Conservation (phyloP, 73 alveolate genomes). For the Paramecium caudatum region DNA sequence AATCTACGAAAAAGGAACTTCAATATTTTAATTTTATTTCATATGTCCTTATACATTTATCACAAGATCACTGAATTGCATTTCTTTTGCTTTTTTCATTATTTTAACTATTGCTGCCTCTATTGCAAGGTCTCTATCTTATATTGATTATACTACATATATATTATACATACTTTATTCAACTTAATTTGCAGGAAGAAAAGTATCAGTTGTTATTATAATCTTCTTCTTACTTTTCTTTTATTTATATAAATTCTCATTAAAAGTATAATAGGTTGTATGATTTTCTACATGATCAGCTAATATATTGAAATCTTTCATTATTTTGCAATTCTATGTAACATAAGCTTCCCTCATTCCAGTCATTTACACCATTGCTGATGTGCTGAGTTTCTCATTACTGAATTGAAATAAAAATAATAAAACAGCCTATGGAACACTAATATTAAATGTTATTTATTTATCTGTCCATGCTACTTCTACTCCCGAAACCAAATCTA, state of each 20-base stretch:
- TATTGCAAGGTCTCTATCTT: constrained; percentile 37
- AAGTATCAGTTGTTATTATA: neutral
- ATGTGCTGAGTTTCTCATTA: neutral
- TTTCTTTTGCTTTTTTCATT: constrained; percentile 32
- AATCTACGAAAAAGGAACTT: constrained; percentile 10
- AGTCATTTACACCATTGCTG: neutral
- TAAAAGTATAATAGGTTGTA: neutral
- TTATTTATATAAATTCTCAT: constrained; percentile 1
- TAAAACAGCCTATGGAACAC: constrained; percentile 43
- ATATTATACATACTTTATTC: neutral
- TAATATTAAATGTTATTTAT: neutral
- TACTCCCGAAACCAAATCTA: constrained; percentile 18
- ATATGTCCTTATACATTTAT: constrained; percentile 36
- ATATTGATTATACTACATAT: neutral
- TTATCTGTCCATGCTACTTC: neutral
- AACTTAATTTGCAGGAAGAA: constrained; percentile 21
- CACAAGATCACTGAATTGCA: constrained; percentile 41
- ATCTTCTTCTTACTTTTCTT: neutral
- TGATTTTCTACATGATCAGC: neutral
- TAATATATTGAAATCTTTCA: constrained; percentile 21
- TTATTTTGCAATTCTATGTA: constrained; percentile 7
- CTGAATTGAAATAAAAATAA: constrained; percentile 24
- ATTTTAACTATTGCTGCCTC: constrained; percentile 56
- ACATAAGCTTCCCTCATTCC: constrained; percentile 16
- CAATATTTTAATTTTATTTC: constrained; percentile 27